Percentiles rank a stretch among this genome's conserved stretches.
These are phyloP conservation scores for Anthracocystis walkeri DNA, from an alignment of 1,284 basidiomycete species.

Conservation along the genomic window DNA sequence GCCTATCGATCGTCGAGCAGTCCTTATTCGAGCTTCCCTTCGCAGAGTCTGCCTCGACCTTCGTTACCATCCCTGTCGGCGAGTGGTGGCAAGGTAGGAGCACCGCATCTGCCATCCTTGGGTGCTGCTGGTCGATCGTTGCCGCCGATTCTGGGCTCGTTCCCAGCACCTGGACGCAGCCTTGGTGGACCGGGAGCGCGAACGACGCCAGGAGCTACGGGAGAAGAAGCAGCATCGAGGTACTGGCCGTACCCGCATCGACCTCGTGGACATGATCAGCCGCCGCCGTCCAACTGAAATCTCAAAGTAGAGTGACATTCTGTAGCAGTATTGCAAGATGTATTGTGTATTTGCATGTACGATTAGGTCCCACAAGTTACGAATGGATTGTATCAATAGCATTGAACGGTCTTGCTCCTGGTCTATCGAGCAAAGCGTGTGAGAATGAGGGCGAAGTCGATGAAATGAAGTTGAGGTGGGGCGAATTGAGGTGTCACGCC, in stretches of 20 bases:
- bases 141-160: constrained; percentile 45
- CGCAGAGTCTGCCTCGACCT: constrained; percentile 46
- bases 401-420: neutral
- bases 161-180: constrained; percentile 33
- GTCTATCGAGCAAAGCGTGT: too few relatives aligned
- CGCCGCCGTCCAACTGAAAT: constrained; percentile 8
- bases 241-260: constrained; percentile 45
- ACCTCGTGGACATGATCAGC: constrained; percentile 28
- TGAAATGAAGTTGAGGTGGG: too few relatives aligned
- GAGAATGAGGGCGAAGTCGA: too few relatives aligned
- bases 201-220: constrained; percentile 8
- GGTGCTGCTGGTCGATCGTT: constrained; percentile 38
- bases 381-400: constrained; percentile 4
- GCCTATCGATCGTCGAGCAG: constrained; percentile 40
- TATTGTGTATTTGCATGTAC: constrained; percentile 1
- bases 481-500: too few relatives aligned
- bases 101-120: constrained; percentile 39
- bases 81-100: constrained; percentile 23
- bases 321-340: neutral
- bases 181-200: constrained; percentile 12
- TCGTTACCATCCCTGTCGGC: constrained; percentile 39
- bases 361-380: neutral
- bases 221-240: constrained; percentile 24
- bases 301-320: constrained; percentile 10
- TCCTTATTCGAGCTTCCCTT: constrained; percentile 47